phyloP scores from a whole-genome alignment of 257 asterid genomes.

The Nicotiana paniculata region DNA sequence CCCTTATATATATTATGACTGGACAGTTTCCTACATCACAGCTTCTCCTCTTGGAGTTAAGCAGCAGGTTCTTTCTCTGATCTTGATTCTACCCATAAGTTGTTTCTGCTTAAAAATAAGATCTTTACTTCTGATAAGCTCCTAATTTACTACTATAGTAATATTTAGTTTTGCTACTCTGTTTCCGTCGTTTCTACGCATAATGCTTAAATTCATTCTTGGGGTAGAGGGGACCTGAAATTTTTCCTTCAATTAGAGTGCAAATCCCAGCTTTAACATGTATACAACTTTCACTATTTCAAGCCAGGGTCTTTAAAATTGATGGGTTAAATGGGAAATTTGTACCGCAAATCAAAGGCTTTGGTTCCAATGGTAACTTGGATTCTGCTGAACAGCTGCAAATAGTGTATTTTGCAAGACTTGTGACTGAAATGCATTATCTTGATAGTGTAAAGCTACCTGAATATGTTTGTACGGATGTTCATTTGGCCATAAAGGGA shows the following conservation, averaged over 20 bases:
- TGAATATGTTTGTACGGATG: background rate
- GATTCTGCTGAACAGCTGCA: background rate
- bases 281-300: background rate
- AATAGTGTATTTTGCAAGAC: background rate
- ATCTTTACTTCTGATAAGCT: background rate
- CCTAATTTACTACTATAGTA: background rate
- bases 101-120: background rate
- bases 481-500: background rate
- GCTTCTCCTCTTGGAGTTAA: slow-evolving; percentile 83
- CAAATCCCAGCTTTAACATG: background rate
- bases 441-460: background rate
- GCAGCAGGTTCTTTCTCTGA: slow-evolving; percentile 51
- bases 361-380: background rate
- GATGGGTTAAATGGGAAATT: no score
- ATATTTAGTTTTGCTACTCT: background rate
- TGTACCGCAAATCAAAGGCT: no score
- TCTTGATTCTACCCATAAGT: background rate
- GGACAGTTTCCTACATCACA: slow-evolving; percentile 76
- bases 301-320: no score
- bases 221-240: background rate
- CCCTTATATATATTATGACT: slow-evolving; percentile 67
- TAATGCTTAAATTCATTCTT: background rate
- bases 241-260: background rate
- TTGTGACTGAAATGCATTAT: background rate
- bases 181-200: background rate